phyloP scores from a whole-genome alignment of 768 basidiomycete species.

The Xerocomellus intermedius region DNA sequence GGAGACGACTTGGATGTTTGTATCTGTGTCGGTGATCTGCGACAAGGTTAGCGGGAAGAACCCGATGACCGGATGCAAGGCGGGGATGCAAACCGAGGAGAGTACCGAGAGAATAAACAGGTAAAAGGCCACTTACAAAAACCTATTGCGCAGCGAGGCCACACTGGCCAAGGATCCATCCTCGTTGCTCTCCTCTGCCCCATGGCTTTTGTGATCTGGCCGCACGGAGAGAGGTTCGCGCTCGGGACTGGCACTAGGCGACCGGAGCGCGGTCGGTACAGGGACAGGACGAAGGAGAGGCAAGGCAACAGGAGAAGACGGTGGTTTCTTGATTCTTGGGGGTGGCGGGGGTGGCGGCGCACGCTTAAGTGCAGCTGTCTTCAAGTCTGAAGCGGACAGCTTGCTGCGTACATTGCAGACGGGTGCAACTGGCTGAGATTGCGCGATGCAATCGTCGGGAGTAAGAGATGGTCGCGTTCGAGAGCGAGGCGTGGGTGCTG shows the following conservation, averaged over 20 bases:
- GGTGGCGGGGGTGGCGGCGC: constrained; percentile 62
- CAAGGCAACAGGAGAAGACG: constrained; percentile 43
- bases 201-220: neutral
- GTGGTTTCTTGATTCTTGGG: constrained; percentile 31
- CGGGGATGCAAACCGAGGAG: neutral
- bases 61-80: neutral
- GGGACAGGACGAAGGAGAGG: constrained; percentile 55
- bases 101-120: neutral
- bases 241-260: constrained; percentile 24
- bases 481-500: constrained; percentile 37
- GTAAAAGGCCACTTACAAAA: constrained; percentile 43
- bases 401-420: constrained; percentile 42
- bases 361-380: constrained; percentile 39
- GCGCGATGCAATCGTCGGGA: constrained; percentile 18
- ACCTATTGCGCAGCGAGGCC: constrained; percentile 43
- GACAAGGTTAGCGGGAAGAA: neutral
- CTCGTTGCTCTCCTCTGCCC: constrained; percentile 12
- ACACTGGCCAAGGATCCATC: constrained; percentile 29
- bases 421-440: constrained; percentile 20
- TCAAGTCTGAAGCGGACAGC: constrained; percentile 56
- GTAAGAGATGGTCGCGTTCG: constrained; percentile 37
- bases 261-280: constrained; percentile 30
- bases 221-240: neutral
- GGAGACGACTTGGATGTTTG: constrained; percentile 11
- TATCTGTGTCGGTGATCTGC: constrained; percentile 10